These are phyloP conservation scores for Hebeloma cylindrosporum DNA, from an alignment of 768 basidiomycete species.

Conservation along the genomic window DNA sequence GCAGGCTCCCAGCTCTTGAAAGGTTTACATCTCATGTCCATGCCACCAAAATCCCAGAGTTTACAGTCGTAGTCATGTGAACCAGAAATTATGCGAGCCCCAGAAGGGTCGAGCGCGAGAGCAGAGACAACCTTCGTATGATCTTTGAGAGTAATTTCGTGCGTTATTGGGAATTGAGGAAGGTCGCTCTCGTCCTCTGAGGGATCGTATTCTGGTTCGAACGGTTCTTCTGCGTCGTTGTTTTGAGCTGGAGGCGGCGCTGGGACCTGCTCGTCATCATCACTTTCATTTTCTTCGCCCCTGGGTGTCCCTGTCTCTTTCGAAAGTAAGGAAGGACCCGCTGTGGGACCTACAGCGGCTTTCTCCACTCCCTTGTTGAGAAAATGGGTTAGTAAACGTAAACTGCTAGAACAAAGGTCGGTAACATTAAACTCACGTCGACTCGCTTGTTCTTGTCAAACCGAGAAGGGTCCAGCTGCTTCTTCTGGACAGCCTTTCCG, in stretches of 20 bases:
- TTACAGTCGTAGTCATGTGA: conserved; percentile 98
- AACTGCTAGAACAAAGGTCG: conserved; percentile 2
- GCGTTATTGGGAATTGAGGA: conserved; percentile 80
- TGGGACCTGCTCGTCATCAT: conserved; percentile 27
- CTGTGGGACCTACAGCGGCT: conserved; percentile 12
- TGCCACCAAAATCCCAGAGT: conserved; percentile 99
- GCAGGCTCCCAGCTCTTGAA: conserved; percentile 97
- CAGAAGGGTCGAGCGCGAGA: conserved; percentile 88
- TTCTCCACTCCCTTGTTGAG: conserved; percentile 4
- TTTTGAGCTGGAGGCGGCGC: conserved; percentile 20
- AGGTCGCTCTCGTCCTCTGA: conserved; percentile 50
- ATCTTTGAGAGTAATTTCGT: conserved; percentile 91
- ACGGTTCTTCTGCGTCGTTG: conserved; percentile 19
- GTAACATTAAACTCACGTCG: conserved; percentile 30
- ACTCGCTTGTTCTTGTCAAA: conserved; percentile 75
- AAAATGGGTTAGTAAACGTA: conserved; percentile 7
- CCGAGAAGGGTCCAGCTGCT: conserved; percentile 67
- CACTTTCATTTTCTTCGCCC: conserved; percentile 18
- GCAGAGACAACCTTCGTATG: conserved; percentile 96
- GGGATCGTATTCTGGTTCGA: conserved; percentile 58
- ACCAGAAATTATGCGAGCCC: conserved; percentile 87
- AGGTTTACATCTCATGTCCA: conserved; percentile 86
- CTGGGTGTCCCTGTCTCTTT: conserved; percentile 12
- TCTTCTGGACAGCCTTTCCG: conserved; percentile 70
- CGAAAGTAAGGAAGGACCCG: conserved; percentile 18